phyloP scores from a whole-genome alignment of 495 filamentous ascomycete species.

The Penicillium paxilli region DNA sequence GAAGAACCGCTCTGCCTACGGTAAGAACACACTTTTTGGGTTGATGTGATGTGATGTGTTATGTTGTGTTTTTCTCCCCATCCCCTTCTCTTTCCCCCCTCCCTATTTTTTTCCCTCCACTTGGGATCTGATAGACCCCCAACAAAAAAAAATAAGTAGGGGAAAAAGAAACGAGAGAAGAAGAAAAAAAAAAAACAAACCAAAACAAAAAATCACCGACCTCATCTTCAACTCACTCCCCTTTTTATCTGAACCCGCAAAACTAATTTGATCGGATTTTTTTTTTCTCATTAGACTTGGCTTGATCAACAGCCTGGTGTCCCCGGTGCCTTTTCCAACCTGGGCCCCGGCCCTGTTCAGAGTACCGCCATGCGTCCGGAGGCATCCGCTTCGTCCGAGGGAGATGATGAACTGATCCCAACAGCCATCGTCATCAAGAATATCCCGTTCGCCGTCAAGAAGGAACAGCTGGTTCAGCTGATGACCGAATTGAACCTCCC shows the following conservation, averaged over 20 bases:
- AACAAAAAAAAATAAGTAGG: not conserved
- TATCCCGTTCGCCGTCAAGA: constrained; percentile 97
- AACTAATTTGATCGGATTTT: not conserved
- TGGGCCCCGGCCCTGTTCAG: constrained; percentile 54
- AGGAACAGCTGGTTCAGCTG: constrained; percentile 86
- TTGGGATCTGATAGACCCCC: not conserved
- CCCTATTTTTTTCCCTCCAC: not conserved
- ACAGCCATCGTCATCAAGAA: constrained; percentile 99
- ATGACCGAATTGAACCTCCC: constrained; percentile 93
- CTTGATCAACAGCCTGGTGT: constrained; percentile 58
- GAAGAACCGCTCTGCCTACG: constrained; percentile 57
- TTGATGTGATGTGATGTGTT: constrained; percentile 20
- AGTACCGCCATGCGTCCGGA: constrained; percentile 53
- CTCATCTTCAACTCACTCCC: constrained; percentile 1
- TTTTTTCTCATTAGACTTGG: constrained; percentile 49
- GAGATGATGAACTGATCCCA: constrained; percentile 86
- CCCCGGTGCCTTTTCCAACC: constrained; percentile 51
- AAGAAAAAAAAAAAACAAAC: no score
- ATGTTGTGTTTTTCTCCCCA: not conserved
- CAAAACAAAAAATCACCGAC: not conserved
- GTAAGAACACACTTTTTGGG: constrained; percentile 42
- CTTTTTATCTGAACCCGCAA: not conserved
- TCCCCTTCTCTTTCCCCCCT: not conserved
- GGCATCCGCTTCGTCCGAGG: constrained; percentile 52
- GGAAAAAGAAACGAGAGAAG: no score